Evolutionary conservation across 176 grass and related monocot genomes (phyloP).

Genomic region (Avena atlantica): DNA sequence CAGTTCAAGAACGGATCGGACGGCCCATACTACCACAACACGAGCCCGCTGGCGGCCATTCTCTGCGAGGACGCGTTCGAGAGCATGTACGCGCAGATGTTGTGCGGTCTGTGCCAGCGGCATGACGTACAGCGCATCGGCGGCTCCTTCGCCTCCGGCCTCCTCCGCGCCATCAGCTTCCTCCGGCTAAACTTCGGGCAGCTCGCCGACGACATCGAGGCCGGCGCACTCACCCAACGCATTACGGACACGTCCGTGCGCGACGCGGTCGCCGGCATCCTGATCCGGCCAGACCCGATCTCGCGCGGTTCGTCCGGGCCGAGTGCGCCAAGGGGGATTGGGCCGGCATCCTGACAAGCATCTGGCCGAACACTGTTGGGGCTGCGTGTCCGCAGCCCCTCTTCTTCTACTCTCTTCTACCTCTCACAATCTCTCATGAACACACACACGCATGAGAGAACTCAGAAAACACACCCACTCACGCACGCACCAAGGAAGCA

Average conservation of each 20-base stretch:
- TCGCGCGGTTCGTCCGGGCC: not conserved
- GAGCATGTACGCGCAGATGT: conserved; percentile 96
- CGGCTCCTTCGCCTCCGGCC: conserved; percentile 85
- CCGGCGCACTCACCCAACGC: conserved; percentile 52
- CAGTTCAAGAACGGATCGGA: conserved; percentile 84
- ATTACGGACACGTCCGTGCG: conserved; percentile 71
- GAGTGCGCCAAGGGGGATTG: not conserved
- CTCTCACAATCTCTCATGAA: too few relatives aligned
- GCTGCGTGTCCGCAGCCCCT: too few relatives aligned
- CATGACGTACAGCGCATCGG: conserved; percentile 80
- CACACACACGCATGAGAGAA: too few relatives aligned
- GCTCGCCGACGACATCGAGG: conserved; percentile 63
- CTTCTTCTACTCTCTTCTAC: too few relatives aligned
- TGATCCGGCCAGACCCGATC: conserved; percentile 11
- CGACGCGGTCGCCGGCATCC: conserved; percentile 60
- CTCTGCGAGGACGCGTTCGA: conserved; percentile 89
- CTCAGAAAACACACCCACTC: too few relatives aligned
- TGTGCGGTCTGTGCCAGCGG: conserved; percentile 88
- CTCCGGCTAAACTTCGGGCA: conserved; percentile 85
- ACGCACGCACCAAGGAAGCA: too few relatives aligned
- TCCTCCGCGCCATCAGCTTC: conserved; percentile 88
- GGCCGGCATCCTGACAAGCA: not conserved
- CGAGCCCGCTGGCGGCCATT: conserved; percentile 78
- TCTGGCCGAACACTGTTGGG: not conserved
- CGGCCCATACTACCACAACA: conserved; percentile 81